phyloP scores from a whole-genome alignment of 192 early-diverging fungal genomes.

The Backusella australiensis region DNA sequence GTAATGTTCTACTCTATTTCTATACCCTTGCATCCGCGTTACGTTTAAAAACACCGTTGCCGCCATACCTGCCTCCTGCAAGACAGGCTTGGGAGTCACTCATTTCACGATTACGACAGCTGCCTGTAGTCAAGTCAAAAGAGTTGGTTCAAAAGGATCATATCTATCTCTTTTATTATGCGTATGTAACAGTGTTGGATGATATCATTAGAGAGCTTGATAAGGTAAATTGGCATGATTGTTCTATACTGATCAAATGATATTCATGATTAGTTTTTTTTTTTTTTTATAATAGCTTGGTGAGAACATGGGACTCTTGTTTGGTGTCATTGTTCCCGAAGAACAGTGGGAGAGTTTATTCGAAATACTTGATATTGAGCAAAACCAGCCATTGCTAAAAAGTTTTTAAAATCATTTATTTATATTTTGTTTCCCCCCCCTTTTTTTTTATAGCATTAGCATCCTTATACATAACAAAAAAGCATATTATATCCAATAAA shows the following conservation, averaged over 20 bases:
- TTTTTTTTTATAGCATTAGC: not conserved
- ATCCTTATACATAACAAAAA: not conserved
- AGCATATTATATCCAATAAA: not conserved
- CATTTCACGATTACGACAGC: constrained; percentile 58
- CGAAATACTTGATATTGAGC: constrained; percentile 7
- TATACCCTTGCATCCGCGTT: constrained; percentile 82
- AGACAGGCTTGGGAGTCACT: constrained; percentile 58
- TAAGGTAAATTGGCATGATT: constrained; percentile 27
- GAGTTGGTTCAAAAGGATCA: constrained; percentile 49
- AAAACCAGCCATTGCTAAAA: not conserved
- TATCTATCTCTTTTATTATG: constrained; percentile 79
- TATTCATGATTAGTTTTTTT: not conserved
- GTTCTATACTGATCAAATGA: too few species aligned
- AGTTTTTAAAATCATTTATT: not conserved
- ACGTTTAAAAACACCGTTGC: constrained; percentile 79
- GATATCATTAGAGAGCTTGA: constrained; percentile 79
- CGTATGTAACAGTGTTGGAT: constrained; percentile 73
- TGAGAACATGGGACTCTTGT: constrained; percentile 29
- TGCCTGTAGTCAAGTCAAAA: constrained; percentile 48
- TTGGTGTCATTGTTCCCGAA: constrained; percentile 31
- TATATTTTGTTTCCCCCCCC: not conserved
- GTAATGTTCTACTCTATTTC: constrained; percentile 71
- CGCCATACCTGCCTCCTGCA: constrained; percentile 74
- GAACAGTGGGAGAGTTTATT: constrained; percentile 35
- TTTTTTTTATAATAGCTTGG: constrained; percentile 23